Conservation (phyloP, 2,329 filamentous ascomycete genomes). For the Aspergillus terreus region DNA sequence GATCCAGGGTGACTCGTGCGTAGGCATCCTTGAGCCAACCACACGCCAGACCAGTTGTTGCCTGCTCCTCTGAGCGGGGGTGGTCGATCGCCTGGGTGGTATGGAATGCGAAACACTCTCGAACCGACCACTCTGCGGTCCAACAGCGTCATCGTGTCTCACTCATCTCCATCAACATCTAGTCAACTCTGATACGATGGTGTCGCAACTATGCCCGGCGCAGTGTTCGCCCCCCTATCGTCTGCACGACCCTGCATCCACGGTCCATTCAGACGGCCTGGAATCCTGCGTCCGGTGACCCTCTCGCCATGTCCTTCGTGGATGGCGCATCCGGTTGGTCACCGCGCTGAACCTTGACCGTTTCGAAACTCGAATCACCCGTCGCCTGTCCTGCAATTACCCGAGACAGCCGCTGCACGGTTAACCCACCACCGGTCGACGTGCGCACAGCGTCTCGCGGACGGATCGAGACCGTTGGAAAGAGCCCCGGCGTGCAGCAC, state of each 20-base stretch:
- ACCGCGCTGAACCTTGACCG: background rate
- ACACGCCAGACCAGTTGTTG: background rate
- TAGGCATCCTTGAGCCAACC: background rate
- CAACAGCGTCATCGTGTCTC: too few species aligned
- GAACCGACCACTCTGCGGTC: background rate
- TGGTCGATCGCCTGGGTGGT: too few species aligned
- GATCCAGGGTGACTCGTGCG: slow-evolving; percentile 1
- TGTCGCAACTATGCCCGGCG: too few species aligned
- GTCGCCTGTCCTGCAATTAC: slow-evolving; percentile 7
- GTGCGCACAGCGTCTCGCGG: background rate
- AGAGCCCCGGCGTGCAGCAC: background rate
- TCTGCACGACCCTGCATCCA: slow-evolving; percentile 4
- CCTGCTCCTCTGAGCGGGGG: too few species aligned
- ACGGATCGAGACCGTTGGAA: background rate
- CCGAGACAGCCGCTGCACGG: slow-evolving; percentile 8
- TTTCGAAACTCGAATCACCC: slow-evolving; percentile 4
- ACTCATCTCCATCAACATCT: too few species aligned
- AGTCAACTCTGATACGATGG: too few species aligned
- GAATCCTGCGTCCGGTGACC: slow-evolving; percentile 2
- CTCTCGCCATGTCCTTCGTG: background rate
- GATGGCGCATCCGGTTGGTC: slow-evolving; percentile 1
- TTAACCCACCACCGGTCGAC: background rate
- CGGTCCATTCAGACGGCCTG: background rate
- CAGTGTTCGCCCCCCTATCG: background rate
- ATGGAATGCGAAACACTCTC: background rate